A percentile compares a stretch with the other conserved stretches of the same genome.
phyloP scores from a whole-genome alignment of 352 stramenopile species.

The Phytophthora lateralis region DNA sequence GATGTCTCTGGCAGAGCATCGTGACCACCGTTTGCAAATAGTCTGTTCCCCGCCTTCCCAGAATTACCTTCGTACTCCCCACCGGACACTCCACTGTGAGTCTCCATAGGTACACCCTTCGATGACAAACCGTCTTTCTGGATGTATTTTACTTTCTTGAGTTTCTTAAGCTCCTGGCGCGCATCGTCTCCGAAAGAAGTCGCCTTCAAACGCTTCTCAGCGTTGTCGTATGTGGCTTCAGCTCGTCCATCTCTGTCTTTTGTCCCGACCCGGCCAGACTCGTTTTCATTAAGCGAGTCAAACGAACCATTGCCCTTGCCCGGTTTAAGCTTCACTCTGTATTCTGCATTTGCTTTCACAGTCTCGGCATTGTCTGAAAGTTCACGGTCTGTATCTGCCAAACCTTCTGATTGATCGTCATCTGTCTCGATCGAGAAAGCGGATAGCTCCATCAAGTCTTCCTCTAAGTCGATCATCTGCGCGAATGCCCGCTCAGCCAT shows the following conservation, averaged over 20 bases:
- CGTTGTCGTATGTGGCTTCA: background rate
- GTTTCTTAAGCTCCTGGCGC: slow-evolving; percentile 4
- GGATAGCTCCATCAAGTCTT: slow-evolving; percentile 44
- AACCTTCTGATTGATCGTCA: slow-evolving; percentile 19
- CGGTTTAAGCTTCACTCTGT: slow-evolving; percentile 13
- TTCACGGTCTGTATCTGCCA: slow-evolving; percentile 14
- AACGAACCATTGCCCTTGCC: slow-evolving; percentile 1
- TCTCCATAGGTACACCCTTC: slow-evolving; percentile 3
- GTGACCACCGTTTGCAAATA: background rate
- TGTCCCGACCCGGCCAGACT: background rate
- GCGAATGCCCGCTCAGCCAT: slow-evolving; percentile 44
- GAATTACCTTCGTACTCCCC: slow-evolving; percentile 1
- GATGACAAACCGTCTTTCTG: background rate
- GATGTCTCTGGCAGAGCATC: background rate
- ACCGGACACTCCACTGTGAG: background rate
- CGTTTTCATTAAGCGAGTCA: slow-evolving; percentile 4
- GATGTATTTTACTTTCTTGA: slow-evolving; percentile 6
- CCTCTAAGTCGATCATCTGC: slow-evolving; percentile 47
- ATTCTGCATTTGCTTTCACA: background rate
- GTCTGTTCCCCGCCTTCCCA: background rate
- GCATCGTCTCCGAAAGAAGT: slow-evolving; percentile 8
- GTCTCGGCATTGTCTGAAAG: slow-evolving; percentile 5
- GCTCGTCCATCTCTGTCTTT: slow-evolving; percentile 2
- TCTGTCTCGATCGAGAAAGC: slow-evolving; percentile 45
- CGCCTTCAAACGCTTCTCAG: slow-evolving; percentile 7